A percentile compares a stretch with the other conserved stretches of the same genome.
These are phyloP conservation scores for Spongispora temasekensis DNA, from an alignment of 1,284 basidiomycete species.

Conservation along the genomic window DNA sequence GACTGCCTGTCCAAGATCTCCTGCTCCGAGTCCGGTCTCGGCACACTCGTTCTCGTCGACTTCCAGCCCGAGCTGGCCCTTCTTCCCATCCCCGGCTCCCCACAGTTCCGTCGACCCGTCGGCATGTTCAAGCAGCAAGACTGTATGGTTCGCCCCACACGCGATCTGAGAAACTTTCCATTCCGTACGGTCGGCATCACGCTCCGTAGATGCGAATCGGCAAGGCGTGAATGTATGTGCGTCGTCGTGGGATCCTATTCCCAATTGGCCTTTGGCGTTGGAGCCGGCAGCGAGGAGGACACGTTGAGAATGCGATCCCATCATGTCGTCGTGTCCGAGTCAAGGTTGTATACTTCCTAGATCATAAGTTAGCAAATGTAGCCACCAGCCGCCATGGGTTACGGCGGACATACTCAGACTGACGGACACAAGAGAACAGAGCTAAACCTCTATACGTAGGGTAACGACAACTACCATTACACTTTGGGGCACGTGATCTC, in stretches of 20 bases:
- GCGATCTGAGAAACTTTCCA: constrained; percentile 20
- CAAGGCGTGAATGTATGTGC: constrained; percentile 30
- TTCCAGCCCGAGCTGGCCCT: constrained; percentile 60
- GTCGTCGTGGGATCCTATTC: constrained; percentile 30
- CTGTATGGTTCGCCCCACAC: constrained; percentile 37
- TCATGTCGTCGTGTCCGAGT: not conserved
- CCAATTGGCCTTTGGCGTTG: constrained; percentile 36
- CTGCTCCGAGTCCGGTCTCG: not conserved
- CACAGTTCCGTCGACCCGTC: constrained; percentile 48
- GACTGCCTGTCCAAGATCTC: not conserved
- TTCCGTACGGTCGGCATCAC: not conserved
- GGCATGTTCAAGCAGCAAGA: constrained; percentile 21
- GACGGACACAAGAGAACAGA: too few relatives aligned
- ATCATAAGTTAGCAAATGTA: too few relatives aligned
- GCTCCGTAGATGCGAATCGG: constrained; percentile 17
- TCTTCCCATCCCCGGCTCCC: constrained; percentile 65
- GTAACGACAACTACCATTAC: too few relatives aligned
- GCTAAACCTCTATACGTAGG: too few relatives aligned
- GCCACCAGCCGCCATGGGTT: too few relatives aligned
- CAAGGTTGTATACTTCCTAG: too few relatives aligned
- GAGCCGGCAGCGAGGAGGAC: constrained; percentile 33
- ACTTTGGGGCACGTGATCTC: too few relatives aligned
- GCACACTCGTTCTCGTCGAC: not conserved
- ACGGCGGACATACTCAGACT: too few relatives aligned
- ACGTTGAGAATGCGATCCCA: not conserved